Evolutionary conservation across 2,329 filamentous ascomycete genomes (phyloP).

Genomic region (Cylindrodendrum hubeiense): DNA sequence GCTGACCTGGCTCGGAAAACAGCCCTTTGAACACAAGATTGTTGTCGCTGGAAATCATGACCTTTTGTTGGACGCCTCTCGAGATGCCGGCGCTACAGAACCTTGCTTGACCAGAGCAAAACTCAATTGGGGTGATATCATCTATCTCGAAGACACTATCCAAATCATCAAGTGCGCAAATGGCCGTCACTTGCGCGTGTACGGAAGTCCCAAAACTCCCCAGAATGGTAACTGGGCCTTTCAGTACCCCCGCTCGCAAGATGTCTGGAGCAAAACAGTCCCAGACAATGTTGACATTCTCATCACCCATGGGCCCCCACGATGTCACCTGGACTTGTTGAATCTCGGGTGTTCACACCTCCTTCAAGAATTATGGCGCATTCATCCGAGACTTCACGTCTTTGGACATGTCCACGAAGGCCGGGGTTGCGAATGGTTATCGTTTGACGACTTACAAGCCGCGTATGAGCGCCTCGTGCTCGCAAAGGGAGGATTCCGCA

Average conservation of each 20-base stretch:
- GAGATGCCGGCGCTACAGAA: not conserved
- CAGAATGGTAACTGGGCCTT: conserved; percentile 55
- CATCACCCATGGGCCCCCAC: conserved; percentile 54
- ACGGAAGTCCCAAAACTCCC: conserved; percentile 48
- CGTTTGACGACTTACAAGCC: conserved; percentile 46
- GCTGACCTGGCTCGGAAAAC: conserved; percentile 56
- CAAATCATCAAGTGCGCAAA: conserved; percentile 36
- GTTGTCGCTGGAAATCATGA: conserved; percentile 63
- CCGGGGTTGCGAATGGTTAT: conserved; percentile 46
- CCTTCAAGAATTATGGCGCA: conserved; percentile 62
- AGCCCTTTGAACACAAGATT: conserved; percentile 57
- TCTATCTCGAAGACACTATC: conserved; percentile 41
- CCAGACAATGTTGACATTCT: conserved; percentile 50
- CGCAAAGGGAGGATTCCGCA: conserved; percentile 5
- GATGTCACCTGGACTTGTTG: conserved; percentile 50
- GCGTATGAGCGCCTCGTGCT: conserved; percentile 33
- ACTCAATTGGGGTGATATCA: conserved; percentile 41
- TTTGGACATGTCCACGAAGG: conserved; percentile 78
- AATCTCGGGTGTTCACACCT: conserved; percentile 48
- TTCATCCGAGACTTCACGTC: conserved; percentile 70
- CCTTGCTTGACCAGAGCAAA: conserved; percentile 8
- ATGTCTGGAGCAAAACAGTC: conserved; percentile 45
- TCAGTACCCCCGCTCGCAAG: conserved; percentile 50
- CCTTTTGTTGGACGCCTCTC: conserved; percentile 44
- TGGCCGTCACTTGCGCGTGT: conserved; percentile 45